These are phyloP conservation scores for Blakeslea trispora DNA, from an alignment of 371 early-diverging fungal genomes.

Conservation along the genomic window DNA sequence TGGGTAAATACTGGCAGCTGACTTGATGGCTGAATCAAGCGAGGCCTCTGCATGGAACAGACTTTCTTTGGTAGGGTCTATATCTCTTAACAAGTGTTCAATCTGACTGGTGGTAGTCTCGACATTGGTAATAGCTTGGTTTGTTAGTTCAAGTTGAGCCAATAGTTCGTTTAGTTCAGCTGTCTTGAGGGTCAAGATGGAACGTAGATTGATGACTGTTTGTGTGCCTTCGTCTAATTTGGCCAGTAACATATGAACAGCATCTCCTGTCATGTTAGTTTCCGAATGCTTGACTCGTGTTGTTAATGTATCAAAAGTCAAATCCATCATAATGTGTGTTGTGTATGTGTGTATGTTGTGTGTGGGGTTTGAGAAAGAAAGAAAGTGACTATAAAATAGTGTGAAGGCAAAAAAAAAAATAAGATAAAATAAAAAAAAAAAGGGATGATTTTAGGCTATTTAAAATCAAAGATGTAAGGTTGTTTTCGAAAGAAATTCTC, in stretches of 20 bases:
- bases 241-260: slow-evolving; percentile 30
- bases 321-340: slow-evolving; percentile 41
- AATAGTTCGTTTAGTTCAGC: slow-evolving; percentile 52
- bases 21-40: slow-evolving; percentile 51
- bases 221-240: slow-evolving; percentile 45
- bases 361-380: too few relatives aligned
- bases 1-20: slow-evolving; percentile 42
- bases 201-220: slow-evolving; percentile 48
- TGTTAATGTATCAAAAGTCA: too few relatives aligned
- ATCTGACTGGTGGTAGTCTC: slow-evolving; percentile 48
- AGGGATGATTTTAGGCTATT: too few relatives aligned
- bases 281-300: not conserved
- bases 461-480: too few relatives aligned
- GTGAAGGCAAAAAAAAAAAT: too few relatives aligned
- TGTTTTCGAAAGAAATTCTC: too few relatives aligned
- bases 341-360: slow-evolving; percentile 67
- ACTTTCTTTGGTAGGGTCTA: slow-evolving; percentile 28
- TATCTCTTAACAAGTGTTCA: slow-evolving; percentile 46
- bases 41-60: slow-evolving; percentile 45
- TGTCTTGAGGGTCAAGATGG: slow-evolving; percentile 50
- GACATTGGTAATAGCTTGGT: slow-evolving; percentile 47
- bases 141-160: slow-evolving; percentile 49
- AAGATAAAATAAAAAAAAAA: too few relatives aligned
- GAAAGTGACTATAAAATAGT: too few relatives aligned
- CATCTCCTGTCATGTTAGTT: slow-evolving; percentile 14